These are phyloP conservation scores for Heteromeles arbutifolia DNA, from an alignment of 306 rosid genomes.

Conservation along the genomic window DNA sequence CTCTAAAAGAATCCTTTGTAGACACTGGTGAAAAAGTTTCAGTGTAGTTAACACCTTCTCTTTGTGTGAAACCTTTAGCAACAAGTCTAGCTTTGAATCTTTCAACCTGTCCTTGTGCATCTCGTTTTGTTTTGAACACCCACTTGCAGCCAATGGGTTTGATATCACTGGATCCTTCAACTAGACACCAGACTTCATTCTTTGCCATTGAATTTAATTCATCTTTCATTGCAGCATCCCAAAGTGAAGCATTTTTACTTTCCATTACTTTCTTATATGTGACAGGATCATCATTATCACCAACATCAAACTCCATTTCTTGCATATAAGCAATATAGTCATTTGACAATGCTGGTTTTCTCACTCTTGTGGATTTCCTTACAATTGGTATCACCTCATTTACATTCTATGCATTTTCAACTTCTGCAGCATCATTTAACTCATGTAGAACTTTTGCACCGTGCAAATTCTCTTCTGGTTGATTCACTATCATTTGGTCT, in stretches of 20 bases:
- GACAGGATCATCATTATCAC: neutral
- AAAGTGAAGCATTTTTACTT: neutral
- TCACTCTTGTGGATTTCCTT: neutral
- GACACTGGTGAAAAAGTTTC: neutral
- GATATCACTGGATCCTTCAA: too few relatives aligned
- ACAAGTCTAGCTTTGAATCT: neutral
- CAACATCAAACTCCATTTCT: neutral
- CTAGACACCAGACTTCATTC: neutral
- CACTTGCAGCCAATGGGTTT: neutral
- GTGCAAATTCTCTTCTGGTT: too few relatives aligned
- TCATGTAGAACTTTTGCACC: too few relatives aligned
- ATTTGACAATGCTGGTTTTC: neutral
- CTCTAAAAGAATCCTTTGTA: neutral
- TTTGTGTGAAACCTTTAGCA: neutral
- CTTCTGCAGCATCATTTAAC: too few relatives aligned
- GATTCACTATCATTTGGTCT: too few relatives aligned
- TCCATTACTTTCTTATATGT: too few relatives aligned
- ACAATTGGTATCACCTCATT: too few relatives aligned
- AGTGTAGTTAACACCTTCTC: too few relatives aligned
- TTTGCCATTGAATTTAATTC: neutral
- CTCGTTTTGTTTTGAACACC: neutral
- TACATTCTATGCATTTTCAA: too few relatives aligned
- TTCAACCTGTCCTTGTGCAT: neutral
- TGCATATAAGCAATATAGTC: neutral
- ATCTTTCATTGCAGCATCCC: neutral